phyloP scores from a whole-genome alignment of 768 basidiomycete species.

The Guyanaporus albipodus region DNA sequence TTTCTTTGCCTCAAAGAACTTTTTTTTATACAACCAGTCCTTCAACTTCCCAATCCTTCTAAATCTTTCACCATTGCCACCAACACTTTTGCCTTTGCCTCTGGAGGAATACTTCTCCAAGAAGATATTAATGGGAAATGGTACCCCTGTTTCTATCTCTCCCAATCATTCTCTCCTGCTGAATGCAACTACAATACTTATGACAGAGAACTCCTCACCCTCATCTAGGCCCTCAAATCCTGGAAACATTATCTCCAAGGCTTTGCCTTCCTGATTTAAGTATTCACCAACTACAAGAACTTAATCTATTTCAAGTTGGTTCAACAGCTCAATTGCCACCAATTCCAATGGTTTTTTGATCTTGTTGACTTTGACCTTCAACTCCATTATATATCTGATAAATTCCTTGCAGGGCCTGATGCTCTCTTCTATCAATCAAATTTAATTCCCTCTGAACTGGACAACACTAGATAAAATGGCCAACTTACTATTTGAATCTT shows the following conservation, averaged over 20 bases:
- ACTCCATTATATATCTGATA: too few relatives aligned
- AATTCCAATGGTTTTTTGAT: not conserved
- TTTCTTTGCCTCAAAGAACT: not conserved
- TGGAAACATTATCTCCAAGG: constrained; percentile 24
- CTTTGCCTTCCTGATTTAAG: not conserved
- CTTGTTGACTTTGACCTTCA: not conserved
- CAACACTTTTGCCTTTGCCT: not conserved
- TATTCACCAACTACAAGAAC: constrained; percentile 25
- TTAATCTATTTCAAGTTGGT: not conserved
- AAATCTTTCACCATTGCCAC: not conserved
- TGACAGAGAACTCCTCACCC: constrained; percentile 21
- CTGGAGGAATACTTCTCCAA: not conserved
- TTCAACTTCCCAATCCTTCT: not conserved
- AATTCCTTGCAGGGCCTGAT: too few relatives aligned
- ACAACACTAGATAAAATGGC: too few relatives aligned
- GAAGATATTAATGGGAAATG: not conserved
- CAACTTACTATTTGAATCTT: too few relatives aligned
- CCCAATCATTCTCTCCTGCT: constrained; percentile 1
- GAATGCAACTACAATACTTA: constrained; percentile 49
- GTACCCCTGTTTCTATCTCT: not conserved
- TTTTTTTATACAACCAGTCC: not conserved
- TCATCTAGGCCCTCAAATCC: not conserved
- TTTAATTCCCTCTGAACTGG: too few relatives aligned
- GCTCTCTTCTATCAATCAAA: too few relatives aligned
- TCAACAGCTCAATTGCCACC: not conserved